Evolutionary conservation across 257 asterid species (phyloP), one percentile per base, ranked within the genome.

Genomic region (Ehretia macrophylla): DNA sequence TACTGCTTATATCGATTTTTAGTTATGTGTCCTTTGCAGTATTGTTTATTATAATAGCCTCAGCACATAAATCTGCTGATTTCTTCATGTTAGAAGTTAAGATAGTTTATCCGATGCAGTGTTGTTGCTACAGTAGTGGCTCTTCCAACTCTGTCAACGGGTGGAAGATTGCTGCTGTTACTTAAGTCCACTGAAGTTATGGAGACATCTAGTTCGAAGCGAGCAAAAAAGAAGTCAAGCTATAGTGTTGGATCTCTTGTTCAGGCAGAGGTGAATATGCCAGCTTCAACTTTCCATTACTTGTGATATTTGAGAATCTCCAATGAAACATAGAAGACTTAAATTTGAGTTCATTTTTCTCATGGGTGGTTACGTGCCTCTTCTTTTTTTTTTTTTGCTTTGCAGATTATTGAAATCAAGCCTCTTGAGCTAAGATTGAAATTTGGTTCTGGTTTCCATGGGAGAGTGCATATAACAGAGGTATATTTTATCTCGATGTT

Each of bases 381-480:
- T 17, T 52, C 14, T n/a, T 40, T 73, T 44, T 68, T 48, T 48
- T 52, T 14, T 55, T 60, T 21, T 12, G 63, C 47, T 76, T 70
- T 79, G 58, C 91, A 93, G 99, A 85, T 93, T 68, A 85, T 83
- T 66, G 96, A 89, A 72, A 81, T 75, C 73, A 86, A 77, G 81
- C 96, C 91, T 73, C 80, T 93, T 69, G 99, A 89, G 81, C 71
- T 86, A 57, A 77, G 84, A 75, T 69, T 86, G 56, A 89, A 86
- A 82, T 93, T 93, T 81, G 97, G 97, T 55, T 81, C 95, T 62
- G 89, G 88, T 54, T 72, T 74, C 62, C 82, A 63, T 54, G 99
- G 99, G 70, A 83, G 95, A 68, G 77, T 93, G 56, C 97, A 93
- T 72, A 66, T 89, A 50, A 93, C 99, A 46, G 99, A 93, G 99